Evolutionary conservation across 352 stramenopile genomes (phyloP).

Genomic region (Phytophthora aleatoria): DNA sequence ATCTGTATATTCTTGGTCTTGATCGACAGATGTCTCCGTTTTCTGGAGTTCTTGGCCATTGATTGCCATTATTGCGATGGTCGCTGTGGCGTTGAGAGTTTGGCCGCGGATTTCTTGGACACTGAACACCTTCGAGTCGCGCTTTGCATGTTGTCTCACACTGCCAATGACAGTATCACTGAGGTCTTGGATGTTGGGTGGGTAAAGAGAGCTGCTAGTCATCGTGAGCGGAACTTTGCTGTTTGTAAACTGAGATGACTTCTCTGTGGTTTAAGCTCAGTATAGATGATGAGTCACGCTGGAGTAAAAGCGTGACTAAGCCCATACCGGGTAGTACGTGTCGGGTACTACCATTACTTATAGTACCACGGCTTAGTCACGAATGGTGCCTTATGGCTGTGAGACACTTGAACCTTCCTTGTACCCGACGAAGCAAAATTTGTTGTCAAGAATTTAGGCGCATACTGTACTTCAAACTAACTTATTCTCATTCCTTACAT

Average conservation of each 20-base stretch:
- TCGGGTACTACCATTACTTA: too few species aligned
- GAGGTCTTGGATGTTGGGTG: not conserved
- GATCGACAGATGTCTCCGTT: not conserved
- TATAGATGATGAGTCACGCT: not conserved
- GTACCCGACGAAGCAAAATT: too few species aligned
- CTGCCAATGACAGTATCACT: not conserved
- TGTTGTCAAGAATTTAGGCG: too few species aligned
- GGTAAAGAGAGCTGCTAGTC: not conserved
- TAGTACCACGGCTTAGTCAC: not conserved
- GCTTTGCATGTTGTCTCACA: not conserved
- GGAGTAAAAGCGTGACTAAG: not conserved
- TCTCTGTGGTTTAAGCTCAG: too few species aligned
- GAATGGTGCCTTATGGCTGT: not conserved
- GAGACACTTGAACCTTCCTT: too few species aligned
- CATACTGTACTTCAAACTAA: too few species aligned
- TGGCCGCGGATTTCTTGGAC: not conserved
- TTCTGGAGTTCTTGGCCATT: not conserved
- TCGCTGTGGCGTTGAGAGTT: not conserved
- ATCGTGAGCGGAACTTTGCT: not conserved
- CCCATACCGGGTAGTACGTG: not conserved
- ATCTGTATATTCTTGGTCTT: not conserved
- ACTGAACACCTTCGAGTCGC: not conserved
- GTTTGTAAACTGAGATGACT: not conserved
- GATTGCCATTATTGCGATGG: not conserved
- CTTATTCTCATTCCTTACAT: too few species aligned